Conservation (phyloP, 176 grass and related monocot species). For the Oryza rufipogon region DNA sequence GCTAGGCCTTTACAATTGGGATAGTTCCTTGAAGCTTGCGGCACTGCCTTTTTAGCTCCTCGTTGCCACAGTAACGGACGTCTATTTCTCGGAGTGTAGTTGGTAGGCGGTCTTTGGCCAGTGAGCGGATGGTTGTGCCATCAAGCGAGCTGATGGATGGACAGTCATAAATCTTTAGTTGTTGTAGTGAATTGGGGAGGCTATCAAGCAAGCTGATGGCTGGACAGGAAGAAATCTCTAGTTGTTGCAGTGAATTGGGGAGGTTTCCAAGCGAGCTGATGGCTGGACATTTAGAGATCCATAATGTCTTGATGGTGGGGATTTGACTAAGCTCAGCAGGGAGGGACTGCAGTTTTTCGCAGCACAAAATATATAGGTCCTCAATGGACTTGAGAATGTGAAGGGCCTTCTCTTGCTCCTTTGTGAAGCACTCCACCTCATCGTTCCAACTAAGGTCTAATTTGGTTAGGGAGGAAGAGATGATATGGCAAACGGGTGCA, state of each 20-base stretch:
- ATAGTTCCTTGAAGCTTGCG: conserved; percentile 9
- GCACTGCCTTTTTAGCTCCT: conserved; percentile 13
- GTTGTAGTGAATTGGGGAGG: too few relatives aligned
- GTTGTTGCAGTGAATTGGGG: too few relatives aligned
- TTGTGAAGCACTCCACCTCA: not conserved
- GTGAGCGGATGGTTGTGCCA: too few relatives aligned
- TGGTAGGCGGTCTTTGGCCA: not conserved
- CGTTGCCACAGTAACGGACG: accelerated
- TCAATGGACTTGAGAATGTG: not conserved
- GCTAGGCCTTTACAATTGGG: not conserved
- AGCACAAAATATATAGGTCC: accelerated
- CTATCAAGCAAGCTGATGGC: too few relatives aligned
- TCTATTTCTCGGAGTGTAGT: not conserved
- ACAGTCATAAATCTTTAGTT: too few relatives aligned
- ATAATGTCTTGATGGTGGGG: not conserved
- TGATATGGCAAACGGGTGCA: not conserved
- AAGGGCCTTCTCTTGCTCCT: conserved; percentile 4
- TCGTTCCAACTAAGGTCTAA: accelerated
- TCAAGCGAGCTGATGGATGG: not conserved
- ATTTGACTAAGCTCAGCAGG: not conserved
- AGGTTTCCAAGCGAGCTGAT: too few relatives aligned
- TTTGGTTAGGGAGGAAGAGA: not conserved
- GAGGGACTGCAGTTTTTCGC: not conserved
- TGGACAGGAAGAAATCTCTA: not conserved
- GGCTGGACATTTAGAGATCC: accelerated